Percentiles rank a stretch among this genome's conserved stretches.
phyloP scores from a whole-genome alignment of 345 rosid genomes.

The Eucalyptus paniculata region DNA sequence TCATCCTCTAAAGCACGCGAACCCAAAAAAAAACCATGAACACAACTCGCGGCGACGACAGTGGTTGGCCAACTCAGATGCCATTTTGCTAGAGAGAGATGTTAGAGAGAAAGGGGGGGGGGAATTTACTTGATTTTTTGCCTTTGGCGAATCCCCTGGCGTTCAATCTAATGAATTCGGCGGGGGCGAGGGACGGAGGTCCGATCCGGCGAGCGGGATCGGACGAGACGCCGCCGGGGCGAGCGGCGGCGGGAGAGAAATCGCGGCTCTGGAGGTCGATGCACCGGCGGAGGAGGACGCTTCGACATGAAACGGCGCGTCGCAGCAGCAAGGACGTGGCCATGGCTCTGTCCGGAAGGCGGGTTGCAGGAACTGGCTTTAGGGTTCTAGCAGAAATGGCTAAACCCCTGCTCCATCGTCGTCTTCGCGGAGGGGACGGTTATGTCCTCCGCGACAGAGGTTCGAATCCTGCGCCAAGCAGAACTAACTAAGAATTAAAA shows the following conservation, averaged over 20 bases:
- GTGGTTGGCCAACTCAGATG: not conserved
- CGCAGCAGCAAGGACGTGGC: slow-evolving; percentile 48
- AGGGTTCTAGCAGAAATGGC: not conserved
- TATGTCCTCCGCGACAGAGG: not conserved
- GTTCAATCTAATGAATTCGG: slow-evolving; percentile 19
- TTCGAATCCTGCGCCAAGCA: not conserved
- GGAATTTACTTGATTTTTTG: slow-evolving; percentile 47
- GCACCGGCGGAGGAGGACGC: slow-evolving; percentile 17
- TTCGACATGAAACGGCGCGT: slow-evolving; percentile 24
- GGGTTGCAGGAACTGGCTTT: not conserved
- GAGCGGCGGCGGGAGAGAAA: not conserved
- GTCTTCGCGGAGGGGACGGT: not conserved
- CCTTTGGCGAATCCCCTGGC: slow-evolving; percentile 76
- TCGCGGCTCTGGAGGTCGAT: slow-evolving; percentile 2
- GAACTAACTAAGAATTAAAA: not conserved
- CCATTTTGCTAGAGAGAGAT: not conserved
- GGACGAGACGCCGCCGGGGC: slow-evolving; percentile 21
- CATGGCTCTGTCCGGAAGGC: not conserved
- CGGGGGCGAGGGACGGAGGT: not conserved
- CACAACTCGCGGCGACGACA: not conserved
- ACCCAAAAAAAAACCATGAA: not conserved
- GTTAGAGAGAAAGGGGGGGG: not conserved
- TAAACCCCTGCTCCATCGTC: not conserved
- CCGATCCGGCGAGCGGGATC: not conserved
- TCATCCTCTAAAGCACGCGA: slow-evolving; percentile 49